Evolutionary conservation across 768 basidiomycete genomes (phyloP), one percentile per base, ranked within the genome.

Genomic region (Phaeolepiota aurea): DNA sequence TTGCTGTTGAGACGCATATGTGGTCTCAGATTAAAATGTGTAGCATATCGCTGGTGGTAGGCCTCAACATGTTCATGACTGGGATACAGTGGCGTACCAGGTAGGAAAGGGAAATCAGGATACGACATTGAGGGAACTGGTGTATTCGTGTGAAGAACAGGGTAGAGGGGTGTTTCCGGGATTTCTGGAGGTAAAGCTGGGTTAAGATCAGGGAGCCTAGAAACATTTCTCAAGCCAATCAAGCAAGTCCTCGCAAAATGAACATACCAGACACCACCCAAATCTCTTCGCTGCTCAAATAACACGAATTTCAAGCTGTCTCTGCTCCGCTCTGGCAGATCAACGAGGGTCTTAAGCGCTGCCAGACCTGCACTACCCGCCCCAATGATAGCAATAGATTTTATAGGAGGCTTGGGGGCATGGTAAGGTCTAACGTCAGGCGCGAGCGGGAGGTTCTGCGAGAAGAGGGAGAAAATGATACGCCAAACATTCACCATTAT

Each of bases 101-200:
- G 69, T 0, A 65, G 69, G 41, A 71, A 79, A 0, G 76, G 68
- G 53, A 75, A 71, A 5, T 59, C 52, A n/a, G 75, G 76, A 48
- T 69, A 76, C 0, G 76, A 71, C 75, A 79, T 79, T 5, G 63
- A 65, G 1, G 77, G 77, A 2, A 71, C 62, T 11, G 76, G 74
- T 0, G 71, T 74, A 52, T 79, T 79, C 11, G 72, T 76, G 42
- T 54, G 67, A 13, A 81, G 62, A 10, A 55, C 59, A 3, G 76
- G 74, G 45, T 80, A 80, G 4, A 77, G 46, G 0, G 75, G 72
- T 0, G 73, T 74, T 50, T 74, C 67, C 1, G 77, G 77, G 3
- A 80, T 55, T 1, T 50, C 47, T 3, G 76, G 76, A 13, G 73
- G 72, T 10, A 48, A 44, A 10, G 48, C 43, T 2, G 51, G 50